Base-by-base conservation (phyloP, 441 rosid genomes). In the Pelargonium cotyledonis region DNA sequence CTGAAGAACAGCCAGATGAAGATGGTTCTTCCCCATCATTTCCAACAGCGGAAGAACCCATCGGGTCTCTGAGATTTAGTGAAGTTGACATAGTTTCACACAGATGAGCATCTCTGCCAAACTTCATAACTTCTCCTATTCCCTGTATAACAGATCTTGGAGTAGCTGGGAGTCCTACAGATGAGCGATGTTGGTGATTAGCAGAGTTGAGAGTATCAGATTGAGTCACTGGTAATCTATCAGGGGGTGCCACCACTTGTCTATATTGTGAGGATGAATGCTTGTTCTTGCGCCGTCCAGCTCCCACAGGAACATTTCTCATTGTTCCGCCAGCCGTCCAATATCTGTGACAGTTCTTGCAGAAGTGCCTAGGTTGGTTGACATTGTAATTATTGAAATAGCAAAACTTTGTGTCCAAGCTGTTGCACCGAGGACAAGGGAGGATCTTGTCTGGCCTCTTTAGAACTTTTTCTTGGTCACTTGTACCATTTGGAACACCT, bases 321-420 rank as follows among this genome's bases (percentile, higher is more conserved):
- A 88, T 88, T 1, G 89, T 86, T 63, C 93, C 93, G 44, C 93
- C 93, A n/a, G 89, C 90, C 2, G 93, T 88, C 93, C 93, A 88
- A 78, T 88, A 88, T 66, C 93, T 83, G 78, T 88, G 93, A 44
- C 93, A 86, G 71, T 83, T 80, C 80, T 88, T 88, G 70, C 93
- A 88, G 76, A 88, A 86, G 68, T 88, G 88, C 0, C 93, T 83
- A 16, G 93, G 93, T 69, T 88, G 93, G 77, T 85, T 86, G 60
- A 88, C 88, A 26, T 88, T 88, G 77, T 88, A 88, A 75, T 88
- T 88, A 70, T 88, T 88, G 78, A 82, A 88, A 78, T 88, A 88
- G 74, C 93, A 88, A 71, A 88, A 86, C 74, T 88, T 88, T 8
- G 93, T 86, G 67, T 88, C 93, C 89, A 83, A 83, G 77, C 93